Evolutionary conservation across 2,329 filamentous ascomycete species (phyloP).

Genomic region (Talaromyces sp.): DNA sequence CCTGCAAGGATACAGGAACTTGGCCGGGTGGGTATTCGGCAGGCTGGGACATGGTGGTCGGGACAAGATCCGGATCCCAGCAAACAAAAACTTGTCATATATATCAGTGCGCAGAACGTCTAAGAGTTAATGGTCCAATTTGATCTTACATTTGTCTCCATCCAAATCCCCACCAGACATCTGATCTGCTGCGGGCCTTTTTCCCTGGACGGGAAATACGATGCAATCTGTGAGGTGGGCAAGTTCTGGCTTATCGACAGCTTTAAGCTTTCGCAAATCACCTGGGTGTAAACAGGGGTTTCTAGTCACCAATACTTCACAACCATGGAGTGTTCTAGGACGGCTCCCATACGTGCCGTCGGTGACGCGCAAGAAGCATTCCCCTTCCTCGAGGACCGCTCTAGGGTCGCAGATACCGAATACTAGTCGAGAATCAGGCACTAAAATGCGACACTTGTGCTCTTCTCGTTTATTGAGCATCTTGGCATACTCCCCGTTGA

Average conservation of each 20-base stretch:
- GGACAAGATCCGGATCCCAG: slow-evolving; percentile 39
- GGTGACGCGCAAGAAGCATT: slow-evolving; percentile 36
- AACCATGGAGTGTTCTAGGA: slow-evolving; percentile 26
- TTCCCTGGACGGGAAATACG: too few species aligned
- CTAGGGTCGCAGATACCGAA: slow-evolving; percentile 34
- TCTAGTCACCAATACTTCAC: slow-evolving; percentile 35
- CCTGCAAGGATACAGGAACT: slow-evolving; percentile 30
- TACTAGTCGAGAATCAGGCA: too few species aligned
- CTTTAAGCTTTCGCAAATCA: slow-evolving; percentile 40
- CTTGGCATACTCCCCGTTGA: too few species aligned
- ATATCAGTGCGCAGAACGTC: background rate
- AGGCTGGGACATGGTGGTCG: slow-evolving; percentile 28
- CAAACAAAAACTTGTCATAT: slow-evolving; percentile 33
- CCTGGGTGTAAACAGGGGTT: slow-evolving; percentile 42
- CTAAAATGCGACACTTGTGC: too few species aligned
- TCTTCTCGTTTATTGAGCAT: too few species aligned
- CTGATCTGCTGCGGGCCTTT: too few species aligned
- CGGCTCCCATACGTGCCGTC: slow-evolving; percentile 28
- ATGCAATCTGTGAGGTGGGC: too few species aligned
- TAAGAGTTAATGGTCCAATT: background rate
- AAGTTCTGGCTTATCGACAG: slow-evolving; percentile 29
- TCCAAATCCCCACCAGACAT: slow-evolving; percentile 42
- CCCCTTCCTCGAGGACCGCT: slow-evolving; percentile 31
- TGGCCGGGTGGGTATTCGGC: slow-evolving; percentile 36
- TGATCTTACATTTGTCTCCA: slow-evolving; percentile 34